These are phyloP conservation scores for Colletotrichum graminicola DNA, from an alignment of 2,329 filamentous ascomycete species.

Conservation along the genomic window DNA sequence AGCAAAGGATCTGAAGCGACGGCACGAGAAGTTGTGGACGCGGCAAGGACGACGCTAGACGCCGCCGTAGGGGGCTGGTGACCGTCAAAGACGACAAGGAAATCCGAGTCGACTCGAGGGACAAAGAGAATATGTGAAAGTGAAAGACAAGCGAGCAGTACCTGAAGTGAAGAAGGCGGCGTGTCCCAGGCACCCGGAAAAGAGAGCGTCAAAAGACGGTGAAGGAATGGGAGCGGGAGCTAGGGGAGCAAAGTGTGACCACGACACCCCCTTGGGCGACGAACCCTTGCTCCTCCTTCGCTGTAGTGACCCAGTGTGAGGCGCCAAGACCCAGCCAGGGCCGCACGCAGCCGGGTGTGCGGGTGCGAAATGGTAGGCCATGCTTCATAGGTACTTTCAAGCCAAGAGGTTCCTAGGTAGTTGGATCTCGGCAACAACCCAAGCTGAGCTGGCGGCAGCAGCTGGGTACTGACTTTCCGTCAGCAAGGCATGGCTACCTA, in stretches of 20 bases:
- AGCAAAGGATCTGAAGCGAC: conserved; percentile 1
- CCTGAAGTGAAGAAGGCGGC: conserved; percentile 11
- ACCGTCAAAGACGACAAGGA: conserved; percentile 2
- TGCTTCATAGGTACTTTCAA: neutral
- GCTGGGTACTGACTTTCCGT: neutral
- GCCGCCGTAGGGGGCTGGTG: conserved; percentile 2
- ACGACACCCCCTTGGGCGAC: neutral
- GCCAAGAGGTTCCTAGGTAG: neutral
- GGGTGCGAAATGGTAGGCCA: conserved; percentile 13
- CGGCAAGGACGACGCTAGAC: conserved; percentile 19
- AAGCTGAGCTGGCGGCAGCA: neutral
- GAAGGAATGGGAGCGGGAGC: conserved; percentile 23
- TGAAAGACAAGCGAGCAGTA: neutral
- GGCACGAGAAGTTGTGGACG: conserved; percentile 7
- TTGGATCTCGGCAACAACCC: neutral
- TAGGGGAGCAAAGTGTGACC: conserved; percentile 7
- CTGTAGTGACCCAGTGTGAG: neutral
- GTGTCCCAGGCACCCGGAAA: conserved; percentile 29
- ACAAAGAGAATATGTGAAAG: conserved; percentile 9
- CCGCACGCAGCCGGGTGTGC: conserved; percentile 29
- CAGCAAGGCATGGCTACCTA: neutral
- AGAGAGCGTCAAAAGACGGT: conserved; percentile 39
- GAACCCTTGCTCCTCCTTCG: neutral
- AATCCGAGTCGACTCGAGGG: conserved; percentile 9
- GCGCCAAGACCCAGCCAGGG: neutral